Conservation (phyloP, 345 rosid species). For the Reutealis trisperma region DNA sequence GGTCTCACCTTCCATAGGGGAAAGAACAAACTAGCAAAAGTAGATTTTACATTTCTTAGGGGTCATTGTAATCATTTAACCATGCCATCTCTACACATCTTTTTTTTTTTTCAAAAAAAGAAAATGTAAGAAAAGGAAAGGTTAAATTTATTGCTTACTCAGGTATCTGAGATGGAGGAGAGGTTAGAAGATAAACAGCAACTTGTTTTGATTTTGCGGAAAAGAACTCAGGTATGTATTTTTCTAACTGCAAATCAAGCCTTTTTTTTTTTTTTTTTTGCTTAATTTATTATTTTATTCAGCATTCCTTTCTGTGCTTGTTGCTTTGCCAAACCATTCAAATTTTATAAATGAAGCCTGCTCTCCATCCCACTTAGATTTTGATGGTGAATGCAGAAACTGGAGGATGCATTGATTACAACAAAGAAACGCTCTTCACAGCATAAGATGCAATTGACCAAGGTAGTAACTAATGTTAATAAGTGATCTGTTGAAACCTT, state of each 20-base stretch:
- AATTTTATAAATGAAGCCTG: slow-evolving; percentile 11
- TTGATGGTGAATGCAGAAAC: slow-evolving; percentile 50
- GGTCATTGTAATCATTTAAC: background rate
- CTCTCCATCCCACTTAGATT: slow-evolving; percentile 25
- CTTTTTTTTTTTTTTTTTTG: background rate
- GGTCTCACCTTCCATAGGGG: background rate
- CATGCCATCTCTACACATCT: background rate
- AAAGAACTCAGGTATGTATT: slow-evolving; percentile 57
- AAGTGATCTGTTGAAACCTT: slow-evolving; percentile 7
- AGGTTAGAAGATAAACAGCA: slow-evolving; percentile 49
- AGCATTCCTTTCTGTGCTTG: background rate
- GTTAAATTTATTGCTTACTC: slow-evolving; percentile 19
- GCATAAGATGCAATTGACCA: slow-evolving; percentile 57
- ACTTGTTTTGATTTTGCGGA: slow-evolving; percentile 54
- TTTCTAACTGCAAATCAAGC: background rate
- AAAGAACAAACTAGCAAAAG: background rate
- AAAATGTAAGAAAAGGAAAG: background rate
- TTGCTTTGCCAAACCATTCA: background rate
- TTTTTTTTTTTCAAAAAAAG: too few species aligned
- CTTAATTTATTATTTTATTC: background rate
- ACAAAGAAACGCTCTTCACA: slow-evolving; percentile 67
- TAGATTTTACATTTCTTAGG: slow-evolving; percentile 1
- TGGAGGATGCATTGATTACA: slow-evolving; percentile 64
- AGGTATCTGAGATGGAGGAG: slow-evolving; percentile 59
- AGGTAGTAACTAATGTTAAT: slow-evolving; percentile 43